Base-by-base conservation (phyloP, 257 asterid genomes). In the Plantago major region DNA sequence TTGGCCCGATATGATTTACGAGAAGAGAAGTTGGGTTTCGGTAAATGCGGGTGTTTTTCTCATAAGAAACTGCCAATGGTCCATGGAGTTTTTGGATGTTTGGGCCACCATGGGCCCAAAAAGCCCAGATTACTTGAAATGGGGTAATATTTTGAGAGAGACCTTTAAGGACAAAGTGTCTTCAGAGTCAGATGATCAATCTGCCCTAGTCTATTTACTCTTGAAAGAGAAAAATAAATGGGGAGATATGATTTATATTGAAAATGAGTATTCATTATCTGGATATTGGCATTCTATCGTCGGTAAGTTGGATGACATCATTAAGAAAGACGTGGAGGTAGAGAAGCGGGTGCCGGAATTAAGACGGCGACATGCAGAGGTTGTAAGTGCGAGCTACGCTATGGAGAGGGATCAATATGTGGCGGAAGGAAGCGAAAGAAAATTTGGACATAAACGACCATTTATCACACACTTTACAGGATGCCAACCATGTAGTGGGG, bases 401-500 rank as follows among this genome's bases (percentile, higher is more conserved):
- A n/a, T 1, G 6, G 55, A 9, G 61, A 55, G 66, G 54, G 16
- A 16, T 15, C 58, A 40, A 16, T 37, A 62, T 0, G 38, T 77
- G 74, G 75, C 59, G 61, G 84, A 64, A 14, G 77, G 63, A 6
- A 64, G 72, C 5, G 69, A 79, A 33, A 33, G 40, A 5, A 5
- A 33, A 5, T 1, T 4, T 7, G 8, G 8, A 33, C 40, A 4
- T 5, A 69, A 84, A 65, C 75, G 97, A 74, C 94, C 95, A 17
- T 87, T 90, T 40, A 69, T 89, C 13, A 86, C 94, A 14, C 95
- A 89, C 19, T 87, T 84, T 76, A 84, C 95, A 40, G 94, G 97
- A 45, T 84, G 97, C 55, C 95, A 86, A 74, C 94, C 94, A 56
- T 85, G 97, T 47, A 84, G 88, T 16, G 95, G 97, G 67, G 74